Percentiles rank a stretch among this genome's conserved stretches.
These are phyloP conservation scores for Cynara cardunculus DNA, from an alignment of 129 eudicot species.

Conservation along the genomic window DNA sequence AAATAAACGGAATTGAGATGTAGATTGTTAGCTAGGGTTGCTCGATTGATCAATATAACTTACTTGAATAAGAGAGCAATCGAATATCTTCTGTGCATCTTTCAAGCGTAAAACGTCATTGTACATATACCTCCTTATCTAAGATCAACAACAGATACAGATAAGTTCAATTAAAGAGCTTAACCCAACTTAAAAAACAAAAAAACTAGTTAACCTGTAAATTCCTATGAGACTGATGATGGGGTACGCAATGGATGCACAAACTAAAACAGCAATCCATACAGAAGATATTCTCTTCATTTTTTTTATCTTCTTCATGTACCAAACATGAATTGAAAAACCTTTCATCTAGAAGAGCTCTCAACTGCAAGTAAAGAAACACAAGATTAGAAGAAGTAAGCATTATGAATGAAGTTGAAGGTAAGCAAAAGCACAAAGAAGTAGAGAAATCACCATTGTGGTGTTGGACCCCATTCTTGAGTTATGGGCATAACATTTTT, in stretches of 20 bases:
- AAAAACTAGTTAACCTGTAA: neutral
- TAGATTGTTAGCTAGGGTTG: neutral
- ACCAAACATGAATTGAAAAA: slow-evolving; percentile 28
- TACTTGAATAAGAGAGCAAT: slow-evolving; percentile 26
- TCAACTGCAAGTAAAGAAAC: slow-evolving; percentile 4
- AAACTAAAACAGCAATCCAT: slow-evolving; percentile 30
- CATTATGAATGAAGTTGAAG: neutral
- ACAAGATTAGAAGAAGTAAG: neutral
- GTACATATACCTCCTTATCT: slow-evolving; percentile 36
- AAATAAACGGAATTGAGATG: neutral
- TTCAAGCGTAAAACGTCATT: slow-evolving; percentile 28
- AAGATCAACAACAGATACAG: neutral
- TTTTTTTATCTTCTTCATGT: slow-evolving; percentile 20
- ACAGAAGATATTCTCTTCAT: slow-evolving; percentile 29
- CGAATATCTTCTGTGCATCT: slow-evolving; percentile 26
- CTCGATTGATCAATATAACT: neutral
- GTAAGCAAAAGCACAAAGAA: neutral
- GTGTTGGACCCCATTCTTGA: neutral
- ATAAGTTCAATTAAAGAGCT: neutral
- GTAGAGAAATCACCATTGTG: neutral
- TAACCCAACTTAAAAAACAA: neutral
- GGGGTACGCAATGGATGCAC: slow-evolving; percentile 17
- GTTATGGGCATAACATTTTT: neutral
- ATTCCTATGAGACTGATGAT: slow-evolving; percentile 17
- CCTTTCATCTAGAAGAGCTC: slow-evolving; percentile 20